Conservation (phyloP, 1,284 basidiomycete genomes). For the Bondarzewia mesenterica region DNA sequence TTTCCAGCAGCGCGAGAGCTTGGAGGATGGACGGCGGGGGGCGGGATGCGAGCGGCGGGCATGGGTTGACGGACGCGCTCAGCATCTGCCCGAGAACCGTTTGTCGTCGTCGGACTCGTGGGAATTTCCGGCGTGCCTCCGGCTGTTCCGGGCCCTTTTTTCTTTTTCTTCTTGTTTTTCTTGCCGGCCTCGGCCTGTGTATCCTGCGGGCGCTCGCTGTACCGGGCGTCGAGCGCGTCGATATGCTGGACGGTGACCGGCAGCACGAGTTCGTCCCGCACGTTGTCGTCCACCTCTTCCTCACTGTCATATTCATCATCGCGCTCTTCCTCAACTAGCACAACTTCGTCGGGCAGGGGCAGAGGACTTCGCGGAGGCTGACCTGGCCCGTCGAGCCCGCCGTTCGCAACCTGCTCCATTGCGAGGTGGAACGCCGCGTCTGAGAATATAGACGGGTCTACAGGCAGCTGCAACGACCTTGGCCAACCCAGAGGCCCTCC, state of each 20-base stretch:
- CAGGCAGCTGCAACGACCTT: constrained; percentile 23
- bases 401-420: constrained; percentile 42
- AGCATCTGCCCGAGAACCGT: neutral
- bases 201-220: too few species aligned
- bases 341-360: constrained; percentile 28
- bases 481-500: constrained; percentile 10
- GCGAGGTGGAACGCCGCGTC: constrained; percentile 46
- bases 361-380: constrained; percentile 22
- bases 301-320: constrained; percentile 39
- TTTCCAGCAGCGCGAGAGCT: constrained; percentile 70
- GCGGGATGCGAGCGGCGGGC: constrained; percentile 30
- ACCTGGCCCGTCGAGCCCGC: constrained; percentile 3
- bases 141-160: constrained; percentile 20
- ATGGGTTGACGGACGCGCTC: constrained; percentile 9
- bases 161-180: constrained; percentile 30
- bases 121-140: constrained; percentile 10
- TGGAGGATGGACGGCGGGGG: constrained; percentile 37
- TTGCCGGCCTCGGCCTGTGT: constrained; percentile 24
- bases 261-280: constrained; percentile 21
- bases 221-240: too few species aligned
- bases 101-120: neutral
- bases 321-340: constrained; percentile 29
- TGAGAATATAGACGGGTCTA: constrained; percentile 48
- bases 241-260: too few species aligned
- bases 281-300: constrained; percentile 36